Conservation (phyloP, 805 yeast genomes). For the Lipomyces kockii region DNA sequence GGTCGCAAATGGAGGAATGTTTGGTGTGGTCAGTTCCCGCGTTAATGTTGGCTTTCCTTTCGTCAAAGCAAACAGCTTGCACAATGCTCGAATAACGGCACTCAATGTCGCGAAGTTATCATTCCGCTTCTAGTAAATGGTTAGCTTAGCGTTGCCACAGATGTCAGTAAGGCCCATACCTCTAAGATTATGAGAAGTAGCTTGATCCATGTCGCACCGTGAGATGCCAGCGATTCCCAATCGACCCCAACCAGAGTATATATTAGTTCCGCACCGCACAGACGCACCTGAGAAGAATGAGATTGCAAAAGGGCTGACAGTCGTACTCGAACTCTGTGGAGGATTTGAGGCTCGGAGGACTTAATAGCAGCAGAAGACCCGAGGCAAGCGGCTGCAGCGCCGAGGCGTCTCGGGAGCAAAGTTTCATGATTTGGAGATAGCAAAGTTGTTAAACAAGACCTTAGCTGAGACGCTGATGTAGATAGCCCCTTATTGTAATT, state of each 20-base stretch:
- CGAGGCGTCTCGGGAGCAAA: constrained; percentile 17
- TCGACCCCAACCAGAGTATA: constrained; percentile 18
- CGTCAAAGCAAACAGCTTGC: constrained; percentile 14
- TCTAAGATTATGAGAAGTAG: constrained; percentile 23
- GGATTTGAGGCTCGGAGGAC: constrained; percentile 18
- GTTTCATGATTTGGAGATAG: constrained; percentile 28
- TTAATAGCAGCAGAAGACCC: constrained; percentile 18
- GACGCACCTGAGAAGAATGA: not conserved
- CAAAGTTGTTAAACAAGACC: constrained; percentile 20
- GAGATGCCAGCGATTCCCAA: constrained; percentile 33
- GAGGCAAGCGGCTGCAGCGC: constrained; percentile 16
- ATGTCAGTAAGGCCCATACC: constrained; percentile 2
- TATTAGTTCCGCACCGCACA: constrained; percentile 28
- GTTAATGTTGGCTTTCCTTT: constrained; percentile 29
- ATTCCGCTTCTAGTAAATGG: constrained; percentile 11
- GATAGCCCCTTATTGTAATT: not conserved
- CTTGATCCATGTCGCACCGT: constrained; percentile 32
- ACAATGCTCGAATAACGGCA: constrained; percentile 12
- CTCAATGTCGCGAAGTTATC: not conserved
- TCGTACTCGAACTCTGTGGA: constrained; percentile 32
- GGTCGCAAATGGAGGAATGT: constrained; percentile 25
- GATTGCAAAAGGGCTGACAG: constrained; percentile 33
- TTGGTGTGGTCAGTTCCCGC: constrained; percentile 31
- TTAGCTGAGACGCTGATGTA: constrained; percentile 14
- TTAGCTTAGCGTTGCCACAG: constrained; percentile 1